Base-by-base conservation (phyloP, 768 basidiomycete genomes). In the Xanthoconium purpureum region DNA sequence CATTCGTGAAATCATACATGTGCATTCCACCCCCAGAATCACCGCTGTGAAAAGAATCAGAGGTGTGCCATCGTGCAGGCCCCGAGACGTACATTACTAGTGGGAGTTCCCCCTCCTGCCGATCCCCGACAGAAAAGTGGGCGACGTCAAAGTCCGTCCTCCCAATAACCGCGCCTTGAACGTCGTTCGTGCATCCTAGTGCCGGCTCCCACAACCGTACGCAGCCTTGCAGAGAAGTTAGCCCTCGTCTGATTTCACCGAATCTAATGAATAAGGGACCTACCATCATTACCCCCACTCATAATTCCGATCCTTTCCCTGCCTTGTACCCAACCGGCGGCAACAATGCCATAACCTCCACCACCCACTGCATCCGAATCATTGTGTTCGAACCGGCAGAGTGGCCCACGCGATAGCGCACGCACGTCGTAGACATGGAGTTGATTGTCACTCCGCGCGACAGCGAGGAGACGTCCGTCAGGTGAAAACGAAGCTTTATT, bases 271-370 rank as follows among this genome's bases (percentile, higher is more conserved):
- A 43, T 37, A 20, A 14, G 42, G 12, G 47, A 63, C 79, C 54
- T 58, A 87, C 87, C 87, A 64, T 89, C 87, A 36, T 79, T 74
- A 0, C 87, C 86, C 5, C 83, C 85, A 10, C 81, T 85, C 18
- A 84, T 66, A 18, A 88, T 74, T 5, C 82, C 80, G n/a, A 76
- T 59, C 65, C 77, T 69, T 14, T 62, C 54, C 45, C 71, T 68
- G 9, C 70, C 73, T 49, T 81, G 72, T 14, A 83, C 68, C 87
- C 86, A 89, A 45, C 79, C 69, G 20, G 75, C 74, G 37, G 79
- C 75, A 3, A 80, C 75, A 29, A 86, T 69, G 0, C 85, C 87
- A 65, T 72, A 86, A 3, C 57, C 58, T 24, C 60, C 57, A 6
- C 74, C 69, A 17, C 66, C 66, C 12, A 65, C 55, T 6, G 58